Conservation (phyloP, 2,329 filamentous ascomycete species). For the Penicillium sp. region DNA sequence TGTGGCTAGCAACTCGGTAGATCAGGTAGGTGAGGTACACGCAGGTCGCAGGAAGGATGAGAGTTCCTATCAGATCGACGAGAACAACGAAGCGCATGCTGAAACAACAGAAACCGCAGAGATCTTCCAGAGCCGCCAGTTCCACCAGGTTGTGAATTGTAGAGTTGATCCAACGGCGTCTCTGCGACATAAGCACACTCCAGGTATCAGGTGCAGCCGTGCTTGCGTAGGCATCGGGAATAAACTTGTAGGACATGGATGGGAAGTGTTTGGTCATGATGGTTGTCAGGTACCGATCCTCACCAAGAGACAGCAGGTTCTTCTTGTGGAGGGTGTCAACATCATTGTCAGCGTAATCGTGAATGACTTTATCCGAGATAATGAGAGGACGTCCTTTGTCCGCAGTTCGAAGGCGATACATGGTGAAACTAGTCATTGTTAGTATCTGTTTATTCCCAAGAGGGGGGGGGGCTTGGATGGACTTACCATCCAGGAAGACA, state of each 20-base stretch:
- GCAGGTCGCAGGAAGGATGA: constrained; percentile 86
- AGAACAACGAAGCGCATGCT: constrained; percentile 97
- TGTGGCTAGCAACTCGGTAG: constrained; percentile 67
- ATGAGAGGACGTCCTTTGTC: constrained; percentile 94
- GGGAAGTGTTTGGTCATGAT: constrained; percentile 99
- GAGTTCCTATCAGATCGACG: constrained; percentile 86
- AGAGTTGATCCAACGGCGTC: constrained; percentile 99
- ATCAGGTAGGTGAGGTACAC: constrained; percentile 85
- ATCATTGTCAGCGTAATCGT: constrained; percentile 82
- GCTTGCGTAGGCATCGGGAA: constrained; percentile 86
- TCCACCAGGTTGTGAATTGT: constrained; percentile 96
- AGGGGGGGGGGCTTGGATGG: too few relatives aligned
- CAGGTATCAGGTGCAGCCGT: constrained; percentile 93
- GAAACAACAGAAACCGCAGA: constrained; percentile 99
- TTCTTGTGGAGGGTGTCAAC: constrained; percentile 95
- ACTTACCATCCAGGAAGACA: constrained; percentile 98
- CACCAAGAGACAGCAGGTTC: constrained; percentile 88
- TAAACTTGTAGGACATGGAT: constrained; percentile 91
- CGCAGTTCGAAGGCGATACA: constrained; percentile 93
- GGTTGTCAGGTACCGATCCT: constrained; percentile 95
- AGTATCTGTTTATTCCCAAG: constrained; percentile 32
- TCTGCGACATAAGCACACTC: constrained; percentile 92
- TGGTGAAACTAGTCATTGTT: constrained; percentile 74
- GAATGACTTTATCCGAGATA: constrained; percentile 82
- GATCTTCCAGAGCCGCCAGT: constrained; percentile 82